phyloP scores from a whole-genome alignment of 225 moss, liverwort and hornwort genomes.

The Thuidium tamariscinum region DNA sequence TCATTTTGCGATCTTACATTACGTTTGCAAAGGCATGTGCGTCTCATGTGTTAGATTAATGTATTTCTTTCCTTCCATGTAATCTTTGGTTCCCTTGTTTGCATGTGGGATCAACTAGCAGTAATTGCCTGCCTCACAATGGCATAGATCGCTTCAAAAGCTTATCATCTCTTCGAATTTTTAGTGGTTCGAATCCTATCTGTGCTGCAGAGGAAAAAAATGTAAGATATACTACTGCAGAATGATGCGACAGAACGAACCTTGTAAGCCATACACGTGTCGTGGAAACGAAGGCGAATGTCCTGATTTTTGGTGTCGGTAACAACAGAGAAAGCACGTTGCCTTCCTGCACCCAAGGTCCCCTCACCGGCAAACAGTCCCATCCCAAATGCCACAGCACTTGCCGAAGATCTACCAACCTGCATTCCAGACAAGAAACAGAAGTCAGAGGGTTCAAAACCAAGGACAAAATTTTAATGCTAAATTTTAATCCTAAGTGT shows the following conservation, averaged over 20 bases:
- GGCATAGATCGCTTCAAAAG: neutral
- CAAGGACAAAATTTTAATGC: neutral
- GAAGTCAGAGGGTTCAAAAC: neutral
- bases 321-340: slow-evolving; percentile 76
- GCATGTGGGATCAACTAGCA: neutral
- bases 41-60: neutral
- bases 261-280: slow-evolving; percentile 85
- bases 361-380: slow-evolving; percentile 66
- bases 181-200: neutral
- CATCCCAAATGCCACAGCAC: slow-evolving; percentile 84
- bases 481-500: neutral
- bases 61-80: neutral
- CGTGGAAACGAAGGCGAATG: slow-evolving; percentile 82
- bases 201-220: neutral
- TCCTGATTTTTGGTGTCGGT: slow-evolving; percentile 61
- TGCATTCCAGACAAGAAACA: neutral
- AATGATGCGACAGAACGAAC: slow-evolving; percentile 4
- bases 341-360: slow-evolving; percentile 44
- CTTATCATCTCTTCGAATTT: neutral
- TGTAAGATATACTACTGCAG: neutral
- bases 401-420: slow-evolving; percentile 72
- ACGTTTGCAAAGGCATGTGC: neutral
- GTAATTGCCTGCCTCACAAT: neutral
- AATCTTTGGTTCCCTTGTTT: neutral
- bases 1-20: neutral